A percentile compares a stretch with the other conserved stretches of the same genome.
phyloP scores from a whole-genome alignment of 2,329 filamentous ascomycete genomes.

The Penicillium sp. region DNA sequence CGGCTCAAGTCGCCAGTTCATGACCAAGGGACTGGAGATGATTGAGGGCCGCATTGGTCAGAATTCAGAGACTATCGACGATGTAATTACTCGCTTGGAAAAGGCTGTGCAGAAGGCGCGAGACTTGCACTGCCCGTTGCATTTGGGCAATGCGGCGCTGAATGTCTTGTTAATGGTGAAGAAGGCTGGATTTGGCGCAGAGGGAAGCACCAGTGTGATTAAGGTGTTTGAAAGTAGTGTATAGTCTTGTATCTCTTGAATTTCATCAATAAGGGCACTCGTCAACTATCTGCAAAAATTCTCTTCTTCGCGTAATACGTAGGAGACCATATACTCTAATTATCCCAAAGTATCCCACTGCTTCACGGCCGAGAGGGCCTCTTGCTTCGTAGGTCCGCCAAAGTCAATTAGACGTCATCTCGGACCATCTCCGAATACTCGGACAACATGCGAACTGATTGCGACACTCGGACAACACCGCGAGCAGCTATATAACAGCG shows the following conservation, averaged over 20 bases:
- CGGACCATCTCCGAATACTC: slow-evolving; percentile 16
- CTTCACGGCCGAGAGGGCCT: background rate
- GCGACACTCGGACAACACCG: slow-evolving; percentile 8
- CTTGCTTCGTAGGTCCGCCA: background rate
- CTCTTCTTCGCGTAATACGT: background rate
- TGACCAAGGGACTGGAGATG: slow-evolving; percentile 36
- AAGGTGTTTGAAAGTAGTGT: slow-evolving; percentile 27
- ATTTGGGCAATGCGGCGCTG: slow-evolving; percentile 37
- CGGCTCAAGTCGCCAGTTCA: slow-evolving; percentile 45
- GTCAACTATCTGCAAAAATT: background rate
- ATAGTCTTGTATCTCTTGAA: background rate
- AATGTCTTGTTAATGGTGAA: slow-evolving; percentile 32
- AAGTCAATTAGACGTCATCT: slow-evolving; percentile 14
- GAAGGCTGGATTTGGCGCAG: slow-evolving; percentile 28
- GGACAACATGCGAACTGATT: slow-evolving; percentile 14
- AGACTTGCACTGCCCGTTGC: slow-evolving; percentile 36
- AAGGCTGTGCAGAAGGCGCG: slow-evolving; percentile 42
- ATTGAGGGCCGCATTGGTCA: slow-evolving; percentile 27
- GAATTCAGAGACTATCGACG: slow-evolving; percentile 34
- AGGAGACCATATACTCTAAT: background rate
- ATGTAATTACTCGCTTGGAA: slow-evolving; percentile 37
- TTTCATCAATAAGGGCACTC: background rate
- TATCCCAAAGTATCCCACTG: background rate
- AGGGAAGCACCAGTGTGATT: slow-evolving; percentile 31
- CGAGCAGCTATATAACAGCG: slow-evolving; percentile 3